A percentile compares a stretch with the other conserved stretches of the same genome.
Evolutionary conservation across 768 basidiomycete species (phyloP).

Genomic region (Amanita phalloides): DNA sequence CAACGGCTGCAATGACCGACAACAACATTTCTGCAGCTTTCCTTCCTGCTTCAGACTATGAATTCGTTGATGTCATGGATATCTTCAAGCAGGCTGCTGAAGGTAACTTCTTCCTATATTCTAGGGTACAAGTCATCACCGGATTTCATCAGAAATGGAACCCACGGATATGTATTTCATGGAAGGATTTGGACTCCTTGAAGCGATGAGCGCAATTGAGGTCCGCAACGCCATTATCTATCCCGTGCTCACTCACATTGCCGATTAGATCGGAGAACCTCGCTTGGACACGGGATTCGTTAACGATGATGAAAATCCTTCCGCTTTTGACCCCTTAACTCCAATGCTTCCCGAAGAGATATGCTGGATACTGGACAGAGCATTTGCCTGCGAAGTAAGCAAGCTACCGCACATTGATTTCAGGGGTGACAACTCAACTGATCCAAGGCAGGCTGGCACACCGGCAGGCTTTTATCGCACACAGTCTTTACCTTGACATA

Average conservation of each 20-base stretch:
- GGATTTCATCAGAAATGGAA: constrained; percentile 40
- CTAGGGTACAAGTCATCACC: background rate
- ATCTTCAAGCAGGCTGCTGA: constrained; percentile 48
- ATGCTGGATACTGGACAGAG: constrained; percentile 80
- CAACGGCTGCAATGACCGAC: background rate
- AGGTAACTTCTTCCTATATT: constrained; percentile 29
- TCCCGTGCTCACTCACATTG: constrained; percentile 9
- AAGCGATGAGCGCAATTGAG: constrained; percentile 94
- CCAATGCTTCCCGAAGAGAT: constrained; percentile 69
- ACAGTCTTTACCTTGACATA: constrained; percentile 76
- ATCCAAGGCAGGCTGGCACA: constrained; percentile 70
- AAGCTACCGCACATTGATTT: background rate
- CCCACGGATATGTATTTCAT: constrained; percentile 53
- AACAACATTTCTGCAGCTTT: background rate
- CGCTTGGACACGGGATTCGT: constrained; percentile 78
- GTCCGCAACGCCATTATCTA: constrained; percentile 25
- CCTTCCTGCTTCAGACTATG: constrained; percentile 35
- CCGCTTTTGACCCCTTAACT: constrained; percentile 51
- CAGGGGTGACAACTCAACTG: background rate
- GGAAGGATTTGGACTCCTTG: constrained; percentile 63
- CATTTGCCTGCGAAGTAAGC: constrained; percentile 69
- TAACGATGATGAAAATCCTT: constrained; percentile 26
- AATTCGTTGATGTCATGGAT: constrained; percentile 53
- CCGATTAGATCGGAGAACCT: constrained; percentile 73
- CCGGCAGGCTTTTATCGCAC: constrained; percentile 76